phyloP scores from a whole-genome alignment of 345 rosid genomes.

The Kernera saxatilis region DNA sequence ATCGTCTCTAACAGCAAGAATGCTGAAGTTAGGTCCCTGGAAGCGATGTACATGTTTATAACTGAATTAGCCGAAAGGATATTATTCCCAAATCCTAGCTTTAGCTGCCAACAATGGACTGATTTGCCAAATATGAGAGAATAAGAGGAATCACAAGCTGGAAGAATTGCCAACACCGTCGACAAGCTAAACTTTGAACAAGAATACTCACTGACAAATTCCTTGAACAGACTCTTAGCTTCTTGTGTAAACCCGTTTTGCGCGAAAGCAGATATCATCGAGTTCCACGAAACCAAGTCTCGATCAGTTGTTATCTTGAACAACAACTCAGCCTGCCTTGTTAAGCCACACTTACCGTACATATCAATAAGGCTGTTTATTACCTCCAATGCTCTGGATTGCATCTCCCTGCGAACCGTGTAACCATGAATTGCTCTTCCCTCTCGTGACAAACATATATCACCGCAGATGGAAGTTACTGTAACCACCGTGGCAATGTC shows the following conservation, averaged over 20 bases:
- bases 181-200: conserved; percentile 32
- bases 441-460: conserved; percentile 35
- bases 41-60: conserved; percentile 38
- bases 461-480: conserved; percentile 36
- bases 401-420: conserved; percentile 34
- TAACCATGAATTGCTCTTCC: conserved; percentile 48
- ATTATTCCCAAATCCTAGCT: conserved; percentile 37
- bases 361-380: conserved; percentile 42
- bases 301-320: conserved; percentile 25
- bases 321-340: conserved; percentile 34
- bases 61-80: conserved; percentile 35
- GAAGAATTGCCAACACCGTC: conserved; percentile 45
- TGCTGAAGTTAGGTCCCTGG: conserved; percentile 35
- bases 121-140: conserved; percentile 42
- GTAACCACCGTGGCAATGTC: conserved; percentile 42
- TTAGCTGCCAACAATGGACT: conserved; percentile 44
- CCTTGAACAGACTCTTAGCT: conserved; percentile 40
- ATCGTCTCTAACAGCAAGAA: conserved; percentile 27
- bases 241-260: conserved; percentile 23
- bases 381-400: conserved; percentile 22
- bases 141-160: conserved; percentile 38
- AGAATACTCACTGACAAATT: conserved; percentile 27
- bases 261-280: conserved; percentile 41
- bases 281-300: conserved; percentile 51
- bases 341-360: conserved; percentile 39